Conservation (phyloP, 805 yeast species). For the Cyberlindnera americana region DNA sequence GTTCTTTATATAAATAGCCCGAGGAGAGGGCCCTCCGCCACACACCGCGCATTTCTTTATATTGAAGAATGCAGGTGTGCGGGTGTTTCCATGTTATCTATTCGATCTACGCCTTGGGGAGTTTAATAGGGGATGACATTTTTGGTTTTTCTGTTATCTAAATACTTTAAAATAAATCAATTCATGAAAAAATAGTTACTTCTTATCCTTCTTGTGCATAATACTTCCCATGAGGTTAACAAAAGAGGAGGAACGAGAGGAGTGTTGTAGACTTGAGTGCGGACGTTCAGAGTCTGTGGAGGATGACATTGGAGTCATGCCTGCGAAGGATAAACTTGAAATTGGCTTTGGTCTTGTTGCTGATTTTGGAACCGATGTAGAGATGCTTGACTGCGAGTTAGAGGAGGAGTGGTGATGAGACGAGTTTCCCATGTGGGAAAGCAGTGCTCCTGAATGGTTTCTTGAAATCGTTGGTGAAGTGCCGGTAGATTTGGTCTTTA, state of each 20-base stretch:
- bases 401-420: slow-evolving; percentile 3
- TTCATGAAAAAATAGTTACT: background rate
- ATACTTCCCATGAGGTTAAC: slow-evolving; percentile 27
- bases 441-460: slow-evolving; percentile 15
- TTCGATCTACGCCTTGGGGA: background rate
- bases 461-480: slow-evolving; percentile 25
- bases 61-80: background rate
- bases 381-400: slow-evolving; percentile 1
- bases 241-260: slow-evolving; percentile 24
- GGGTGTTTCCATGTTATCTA: background rate
- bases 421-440: background rate
- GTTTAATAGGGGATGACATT: no score
- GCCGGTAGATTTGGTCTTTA: slow-evolving; percentile 11
- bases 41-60: no score
- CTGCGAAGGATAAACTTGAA: slow-evolving; percentile 7
- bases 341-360: slow-evolving; percentile 9
- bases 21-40: no score
- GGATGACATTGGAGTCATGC: slow-evolving; percentile 9
- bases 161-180: background rate
- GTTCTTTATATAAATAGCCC: background rate
- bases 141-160: no score
- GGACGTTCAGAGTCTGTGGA: slow-evolving; percentile 1
- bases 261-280: slow-evolving; percentile 7
- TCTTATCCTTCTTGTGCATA: slow-evolving; percentile 24
- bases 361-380: background rate